Conservation (phyloP, 768 basidiomycete genomes). For the Mycena crocata region DNA sequence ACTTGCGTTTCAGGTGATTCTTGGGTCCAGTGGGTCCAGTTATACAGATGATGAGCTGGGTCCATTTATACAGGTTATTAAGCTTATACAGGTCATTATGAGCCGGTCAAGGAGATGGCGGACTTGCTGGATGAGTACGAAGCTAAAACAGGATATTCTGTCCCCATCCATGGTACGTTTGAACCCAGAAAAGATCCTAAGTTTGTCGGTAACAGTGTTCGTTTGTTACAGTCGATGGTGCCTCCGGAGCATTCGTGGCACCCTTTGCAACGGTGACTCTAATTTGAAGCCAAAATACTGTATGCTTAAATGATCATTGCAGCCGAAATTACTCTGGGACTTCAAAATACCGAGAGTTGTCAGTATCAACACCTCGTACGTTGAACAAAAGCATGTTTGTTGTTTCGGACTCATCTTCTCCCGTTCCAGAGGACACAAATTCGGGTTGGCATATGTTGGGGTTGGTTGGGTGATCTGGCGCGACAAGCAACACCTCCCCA, state of each 20-base stretch:
- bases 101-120: constrained; percentile 88
- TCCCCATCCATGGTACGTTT: constrained; percentile 79
- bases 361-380: constrained; percentile 67
- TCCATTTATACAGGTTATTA: no score
- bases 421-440: constrained; percentile 68
- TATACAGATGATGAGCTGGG: no score
- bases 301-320: not conserved
- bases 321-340: constrained; percentile 72
- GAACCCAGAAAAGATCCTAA: constrained; percentile 50
- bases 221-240: constrained; percentile 66
- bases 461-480: constrained; percentile 82
- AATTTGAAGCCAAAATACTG: accelerated
- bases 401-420: not conserved
- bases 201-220: constrained; percentile 56
- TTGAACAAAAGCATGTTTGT: constrained; percentile 27
- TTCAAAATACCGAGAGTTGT: constrained; percentile 73
- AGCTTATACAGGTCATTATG: constrained; percentile 62
- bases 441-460: constrained; percentile 63
- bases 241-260: constrained; percentile 75
- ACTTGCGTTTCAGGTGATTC: constrained; percentile 56
- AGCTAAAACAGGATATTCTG: constrained; percentile 64
- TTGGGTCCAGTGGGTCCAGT: no score
- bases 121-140: constrained; percentile 76
- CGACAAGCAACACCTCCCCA: constrained; percentile 70
- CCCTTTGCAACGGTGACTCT: constrained; percentile 61